Evolutionary conservation across 2,329 filamentous ascomycete genomes (phyloP).

Genomic region (Pseudodiploospora longispora): DNA sequence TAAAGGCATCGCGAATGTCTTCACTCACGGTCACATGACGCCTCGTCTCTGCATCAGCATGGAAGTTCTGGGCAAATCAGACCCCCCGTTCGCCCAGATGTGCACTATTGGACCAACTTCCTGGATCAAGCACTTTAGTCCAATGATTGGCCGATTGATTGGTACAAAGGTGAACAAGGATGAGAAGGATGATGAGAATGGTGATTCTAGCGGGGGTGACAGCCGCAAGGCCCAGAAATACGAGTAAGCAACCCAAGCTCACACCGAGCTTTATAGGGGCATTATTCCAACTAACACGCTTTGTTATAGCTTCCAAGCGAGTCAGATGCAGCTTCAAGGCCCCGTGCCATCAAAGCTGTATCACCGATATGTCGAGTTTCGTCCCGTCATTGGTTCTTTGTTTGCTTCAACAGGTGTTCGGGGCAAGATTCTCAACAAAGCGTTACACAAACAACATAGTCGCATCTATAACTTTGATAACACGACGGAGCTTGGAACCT

Average conservation of each 20-base stretch:
- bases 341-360: constrained; percentile 76
- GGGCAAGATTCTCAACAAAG: constrained; percentile 73
- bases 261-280: neutral
- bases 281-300: neutral
- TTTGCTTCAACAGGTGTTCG: constrained; percentile 71
- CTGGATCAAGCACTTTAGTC: constrained; percentile 81
- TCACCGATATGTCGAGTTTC: constrained; percentile 89
- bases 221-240: constrained; percentile 60
- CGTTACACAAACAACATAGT: constrained; percentile 81
- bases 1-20: constrained; percentile 57
- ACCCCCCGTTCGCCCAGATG: constrained; percentile 57
- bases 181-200: constrained; percentile 36
- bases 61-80: constrained; percentile 68
- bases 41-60: constrained; percentile 66
- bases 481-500: constrained; percentile 63
- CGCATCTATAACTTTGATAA: constrained; percentile 85
- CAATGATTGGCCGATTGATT: constrained; percentile 74
- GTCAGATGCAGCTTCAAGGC: constrained; percentile 79
- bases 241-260: constrained; percentile 48
- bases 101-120: constrained; percentile 71
- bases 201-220: constrained; percentile 10
- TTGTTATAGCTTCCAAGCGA: constrained; percentile 73
- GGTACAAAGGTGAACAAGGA: constrained; percentile 62
- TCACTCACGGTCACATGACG: constrained; percentile 58
- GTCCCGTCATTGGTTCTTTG: constrained; percentile 81